Base-by-base conservation (phyloP, 768 basidiomycete species). In the Agaricus subrufescens region DNA sequence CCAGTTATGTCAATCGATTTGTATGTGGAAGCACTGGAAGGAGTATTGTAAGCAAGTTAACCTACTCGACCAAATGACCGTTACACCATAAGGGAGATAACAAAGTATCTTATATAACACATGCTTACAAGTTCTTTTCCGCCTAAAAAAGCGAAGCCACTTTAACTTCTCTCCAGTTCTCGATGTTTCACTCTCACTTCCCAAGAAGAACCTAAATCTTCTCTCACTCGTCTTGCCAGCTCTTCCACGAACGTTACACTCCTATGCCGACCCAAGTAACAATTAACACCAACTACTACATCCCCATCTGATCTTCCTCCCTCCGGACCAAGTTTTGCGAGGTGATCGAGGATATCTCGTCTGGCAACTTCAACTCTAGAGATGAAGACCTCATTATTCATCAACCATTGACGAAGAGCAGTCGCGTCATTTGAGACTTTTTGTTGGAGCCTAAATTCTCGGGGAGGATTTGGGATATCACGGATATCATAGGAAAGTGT, bases 381-480 rank as follows among this genome's bases (percentile, higher is more conserved):
- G 26, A 19, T 23, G 38, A 55, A 55, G 25, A 43, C 19, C n/a
- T 39, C 37, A 38, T 55, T 55, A 2, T 38, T 38, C 31, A 55
- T 19, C 46, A 55, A 43, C 54, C 54, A 55, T 30, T 48, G 46
- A 10, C 47, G 46, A 29, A 55, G 15, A 19, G 19, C n/a, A 4
- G 54, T 55, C 4, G 38, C 5, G 31, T 55, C 46, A 23, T 42
- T 42, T 5, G 46, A 26, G 3, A 15, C 10, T 29, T n/a, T 40
- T 26, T 55, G 37, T 34, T 42, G 46, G 30, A 39, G 37, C 1
- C 47, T 46, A 30, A 43, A 29, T 26, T 55, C 47, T 10, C 38
- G 54, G 14, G 54, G 54, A 55, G 54, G 53, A 26, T 54, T 55
- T 3, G 54, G 54, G 23, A 55, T 31, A 15, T 42, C 27, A 23